phyloP scores from a whole-genome alignment of 1,139 yeast genomes.

The Geotrichum histeridarum region DNA sequence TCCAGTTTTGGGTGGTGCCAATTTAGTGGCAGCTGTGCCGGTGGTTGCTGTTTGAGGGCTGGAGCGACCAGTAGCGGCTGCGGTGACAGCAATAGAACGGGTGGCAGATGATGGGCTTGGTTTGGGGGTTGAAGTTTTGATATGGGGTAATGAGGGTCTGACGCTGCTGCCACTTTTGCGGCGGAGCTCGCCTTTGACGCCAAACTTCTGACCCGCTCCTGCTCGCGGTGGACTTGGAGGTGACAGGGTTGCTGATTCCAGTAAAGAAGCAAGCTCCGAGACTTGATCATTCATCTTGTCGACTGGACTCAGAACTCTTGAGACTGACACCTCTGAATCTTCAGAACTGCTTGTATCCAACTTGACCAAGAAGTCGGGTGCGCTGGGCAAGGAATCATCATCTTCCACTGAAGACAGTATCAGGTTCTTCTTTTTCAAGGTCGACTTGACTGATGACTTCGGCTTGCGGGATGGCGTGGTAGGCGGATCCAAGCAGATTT shows the following conservation, averaged over 20 bases:
- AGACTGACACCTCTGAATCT: not conserved
- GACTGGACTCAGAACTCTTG: not conserved
- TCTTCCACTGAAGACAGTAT: not conserved
- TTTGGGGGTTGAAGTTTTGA: too few relatives aligned
- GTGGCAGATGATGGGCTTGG: not conserved
- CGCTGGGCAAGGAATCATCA: not conserved
- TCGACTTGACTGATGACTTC: too few relatives aligned
- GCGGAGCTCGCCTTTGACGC: slow-evolving; percentile 25
- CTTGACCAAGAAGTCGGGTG: not conserved
- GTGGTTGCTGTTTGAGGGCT: not conserved
- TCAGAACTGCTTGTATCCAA: not conserved
- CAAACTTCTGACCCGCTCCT: slow-evolving; percentile 18
- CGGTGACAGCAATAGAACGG: not conserved
- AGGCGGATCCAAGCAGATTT: slow-evolving; percentile 6
- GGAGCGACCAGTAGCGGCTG: not conserved
- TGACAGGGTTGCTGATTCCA: not conserved
- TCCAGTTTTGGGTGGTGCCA: not conserved
- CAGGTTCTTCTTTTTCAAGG: not conserved
- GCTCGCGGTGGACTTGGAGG: not conserved
- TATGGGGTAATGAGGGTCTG: too few relatives aligned
- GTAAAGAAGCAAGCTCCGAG: not conserved
- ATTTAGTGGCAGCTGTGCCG: not conserved
- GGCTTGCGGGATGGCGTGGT: not conserved
- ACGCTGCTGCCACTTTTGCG: slow-evolving; percentile 15
- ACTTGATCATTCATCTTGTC: not conserved